Evolutionary conservation across 192 early-diverging fungal species (phyloP), one percentile per base, ranked within the genome.

Genomic region (Coemansia sp.): DNA sequence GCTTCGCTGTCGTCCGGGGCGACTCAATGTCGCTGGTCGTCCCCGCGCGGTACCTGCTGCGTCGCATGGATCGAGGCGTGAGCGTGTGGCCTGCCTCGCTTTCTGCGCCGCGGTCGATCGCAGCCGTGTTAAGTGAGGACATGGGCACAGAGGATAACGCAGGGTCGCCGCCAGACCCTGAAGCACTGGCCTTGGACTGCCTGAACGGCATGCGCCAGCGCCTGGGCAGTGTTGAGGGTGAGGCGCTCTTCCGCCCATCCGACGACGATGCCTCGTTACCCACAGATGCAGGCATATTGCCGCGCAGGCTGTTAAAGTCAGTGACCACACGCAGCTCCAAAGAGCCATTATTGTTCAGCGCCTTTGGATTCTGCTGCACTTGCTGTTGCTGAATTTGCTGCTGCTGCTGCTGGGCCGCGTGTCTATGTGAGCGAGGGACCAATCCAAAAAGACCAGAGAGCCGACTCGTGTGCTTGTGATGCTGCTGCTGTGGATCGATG

Each of bases 1-100:
- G 45, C 7, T 44, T 62, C 13, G 57, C 53, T 8, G 30, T 30
- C 13, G 61, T 34, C 20, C 34, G 44, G 15, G 60, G 56, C 56
- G 60, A 64, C 50, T 76, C 72, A 6, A 76, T 68, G 23, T 76
- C 72, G 58, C 72, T 76, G 25, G 72, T 76, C 2, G 72, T 76
- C 2, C 72, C 72, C 0, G 72, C 72, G 7, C 72, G 72, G 22
- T 59, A 55, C 14, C 72, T 50, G 45, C 57, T 68, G 17, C 65
- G 65, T 9, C 72, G 56, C 32, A 48, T 26, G 4, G 50, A n/a
- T 9, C 36, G 50, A 1, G 10, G 15, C 46, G 57, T 29, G 11
- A 33, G 34, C 28, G 42, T 3, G 1, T 9, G 3, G 9, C 22
- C 50, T n/a, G 19, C 11, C 45, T 30, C 48, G 46, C 41, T 38